Evolutionary conservation across 257 asterid genomes (phyloP), one percentile per base, ranked within the genome.

Genomic region (Nicotiana sylvestris): DNA sequence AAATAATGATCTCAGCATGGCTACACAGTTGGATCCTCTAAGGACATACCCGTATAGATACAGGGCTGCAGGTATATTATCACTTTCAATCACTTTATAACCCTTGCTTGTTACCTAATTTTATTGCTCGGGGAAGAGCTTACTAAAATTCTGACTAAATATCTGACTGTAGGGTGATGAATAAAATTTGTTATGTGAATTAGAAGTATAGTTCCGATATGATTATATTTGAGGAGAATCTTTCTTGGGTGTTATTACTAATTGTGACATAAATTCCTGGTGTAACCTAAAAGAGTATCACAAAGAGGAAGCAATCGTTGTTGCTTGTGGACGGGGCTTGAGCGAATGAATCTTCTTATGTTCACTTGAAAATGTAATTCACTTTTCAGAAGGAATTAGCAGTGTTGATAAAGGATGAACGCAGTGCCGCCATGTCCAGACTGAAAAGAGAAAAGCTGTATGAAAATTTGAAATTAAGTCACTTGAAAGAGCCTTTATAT

Each of bases 21-120:
- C 90, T 21, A 81, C 92, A 27, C 85, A 86, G 12, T 80, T 87
- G 76, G 89, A 89, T 78, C 92, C 92, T 66, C 56, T 89, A 27
- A 86, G 92, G 84, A 89, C 92, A 13, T 87, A 89, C 62, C 92
- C 90, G 0, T 89, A 87, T 86, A 83, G 92, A 89, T 89, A 89
- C 78, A 86, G 89, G 69, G 92, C 89, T 35, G 92, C 92, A 87
- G 92, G 92, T 89, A 84, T 30, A 49, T 49, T 49, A 74, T 74
- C 39, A 74, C 43, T 66, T 78, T 46, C 66, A 5, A 3, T 25
- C 60, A 25, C 39, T 21, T 35, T 70, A 13, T 18, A 5, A 27
- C 51, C 29, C 21, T 66, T 27, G 77, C 8, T 51, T 72, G 77
- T 68, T 72, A 61, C 67, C 67, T 51, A 67, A 60, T 64, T 60